A percentile compares a stretch with the other conserved stretches of the same genome.
These are phyloP conservation scores for Cucumis melo DNA, from an alignment of 306 rosid species.

Conservation along the genomic window DNA sequence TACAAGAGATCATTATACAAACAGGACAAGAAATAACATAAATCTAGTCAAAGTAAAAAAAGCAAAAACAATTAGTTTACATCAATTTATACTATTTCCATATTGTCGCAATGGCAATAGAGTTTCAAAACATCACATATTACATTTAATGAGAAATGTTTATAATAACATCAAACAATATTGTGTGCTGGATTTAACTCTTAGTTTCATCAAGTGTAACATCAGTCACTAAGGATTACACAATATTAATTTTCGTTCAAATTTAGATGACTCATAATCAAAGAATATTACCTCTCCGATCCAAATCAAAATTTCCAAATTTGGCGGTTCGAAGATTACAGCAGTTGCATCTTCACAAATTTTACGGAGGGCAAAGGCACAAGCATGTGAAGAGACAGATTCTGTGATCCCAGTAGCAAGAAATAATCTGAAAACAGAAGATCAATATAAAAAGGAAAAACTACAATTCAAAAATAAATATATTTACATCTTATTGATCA, in stretches of 20 bases:
- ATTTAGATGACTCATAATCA: neutral
- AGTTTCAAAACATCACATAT: neutral
- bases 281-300: constrained; percentile 74
- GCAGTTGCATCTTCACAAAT: constrained; percentile 81
- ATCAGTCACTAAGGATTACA: neutral
- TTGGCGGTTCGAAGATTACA: constrained; percentile 72
- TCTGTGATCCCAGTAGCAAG: constrained; percentile 83
- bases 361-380: constrained; percentile 83
- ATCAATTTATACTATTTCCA: neutral
- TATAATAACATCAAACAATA: neutral
- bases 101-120: neutral
- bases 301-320: constrained; percentile 93
- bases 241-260: neutral
- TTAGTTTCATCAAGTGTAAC: neutral
- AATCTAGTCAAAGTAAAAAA: neutral
- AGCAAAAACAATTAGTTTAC: neutral
- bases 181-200: neutral
- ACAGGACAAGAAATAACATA: neutral
- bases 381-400: constrained; percentile 68
- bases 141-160: neutral
- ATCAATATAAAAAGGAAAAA: constrained; percentile 15
- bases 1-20: neutral
- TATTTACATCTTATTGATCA: neutral
- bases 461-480: neutral
- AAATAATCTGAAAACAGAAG: constrained; percentile 58